Evolutionary conservation across 768 basidiomycete genomes (phyloP).

Genomic region (Lactifluus volemus): DNA sequence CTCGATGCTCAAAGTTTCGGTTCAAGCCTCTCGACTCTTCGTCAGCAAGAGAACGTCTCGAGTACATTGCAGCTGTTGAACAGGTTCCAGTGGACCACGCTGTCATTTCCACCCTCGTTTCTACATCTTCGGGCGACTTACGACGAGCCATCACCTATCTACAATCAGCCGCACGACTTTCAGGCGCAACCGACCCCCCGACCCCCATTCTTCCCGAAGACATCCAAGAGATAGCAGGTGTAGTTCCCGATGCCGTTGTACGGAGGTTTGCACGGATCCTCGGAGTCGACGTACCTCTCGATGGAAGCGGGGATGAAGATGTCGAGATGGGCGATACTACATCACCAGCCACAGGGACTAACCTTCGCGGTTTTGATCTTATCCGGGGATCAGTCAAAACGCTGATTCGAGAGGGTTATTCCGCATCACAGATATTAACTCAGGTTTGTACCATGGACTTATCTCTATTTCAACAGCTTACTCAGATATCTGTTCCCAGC

Average conservation of each 20-base stretch:
- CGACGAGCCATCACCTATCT: conserved; percentile 96
- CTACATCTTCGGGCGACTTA: conserved; percentile 82
- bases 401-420: conserved; percentile 84
- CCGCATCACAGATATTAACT: conserved; percentile 77
- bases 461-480: conserved; percentile 22
- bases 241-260: conserved; percentile 73
- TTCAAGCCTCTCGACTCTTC: conserved; percentile 84
- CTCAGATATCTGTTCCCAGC: conserved; percentile 35
- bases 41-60: conserved; percentile 67
- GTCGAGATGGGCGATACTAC: conserved; percentile 32
- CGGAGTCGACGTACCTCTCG: conserved; percentile 53
- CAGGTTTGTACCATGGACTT: conserved; percentile 49
- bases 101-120: conserved; percentile 67
- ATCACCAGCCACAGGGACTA: conserved; percentile 21
- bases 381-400: conserved; percentile 66
- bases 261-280: conserved; percentile 57
- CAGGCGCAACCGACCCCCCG: conserved; percentile 63
- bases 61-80: conserved; percentile 75
- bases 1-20: conserved; percentile 98
- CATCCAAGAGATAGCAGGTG: conserved; percentile 95
- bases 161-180: conserved; percentile 88
- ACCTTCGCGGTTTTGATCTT: conserved; percentile 41
- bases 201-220: conserved; percentile 65
- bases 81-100: conserved; percentile 45
- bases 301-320: conserved; percentile 35